A percentile compares a stretch with the other conserved stretches of the same genome.
Evolutionary conservation across 2,329 filamentous ascomycete genomes (phyloP).

Genomic region (Apiospora aurea): DNA sequence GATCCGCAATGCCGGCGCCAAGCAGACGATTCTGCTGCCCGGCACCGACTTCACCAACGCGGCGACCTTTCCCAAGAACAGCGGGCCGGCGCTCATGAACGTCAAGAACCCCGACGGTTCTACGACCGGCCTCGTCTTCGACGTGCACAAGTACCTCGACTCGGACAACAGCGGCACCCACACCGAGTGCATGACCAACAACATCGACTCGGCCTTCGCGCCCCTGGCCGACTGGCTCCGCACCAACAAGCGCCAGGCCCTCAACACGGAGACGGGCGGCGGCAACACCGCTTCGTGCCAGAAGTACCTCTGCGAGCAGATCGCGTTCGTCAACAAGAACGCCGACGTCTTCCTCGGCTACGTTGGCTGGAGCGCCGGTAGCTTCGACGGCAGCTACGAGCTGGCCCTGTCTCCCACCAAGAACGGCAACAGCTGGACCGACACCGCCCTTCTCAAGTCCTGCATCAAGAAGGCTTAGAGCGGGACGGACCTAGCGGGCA

Average conservation of each 20-base stretch:
- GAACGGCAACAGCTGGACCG: conserved; percentile 32
- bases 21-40: conserved; percentile 69
- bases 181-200: conserved; percentile 55
- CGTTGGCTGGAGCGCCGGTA: conserved; percentile 37
- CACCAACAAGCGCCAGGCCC: conserved; percentile 41
- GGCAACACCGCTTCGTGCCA: conserved; percentile 45
- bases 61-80: conserved; percentile 54
- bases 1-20: conserved; percentile 68
- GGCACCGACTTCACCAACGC: conserved; percentile 66
- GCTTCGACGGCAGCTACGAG: conserved; percentile 34
- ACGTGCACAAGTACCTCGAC: conserved; percentile 69
- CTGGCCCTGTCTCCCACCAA: conserved; percentile 34
- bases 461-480: conserved; percentile 30
- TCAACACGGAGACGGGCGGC: conserved; percentile 47
- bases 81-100: conserved; percentile 56
- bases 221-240: conserved; percentile 46
- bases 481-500: not conserved
- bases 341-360: conserved; percentile 39
- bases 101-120: conserved; percentile 66
- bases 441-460: conserved; percentile 31
- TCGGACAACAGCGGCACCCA: conserved; percentile 62
- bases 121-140: conserved; percentile 63
- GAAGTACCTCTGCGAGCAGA: conserved; percentile 41
- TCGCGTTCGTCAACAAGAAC: conserved; percentile 41
- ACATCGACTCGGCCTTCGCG: conserved; percentile 42